phyloP scores from a whole-genome alignment of 2,329 filamentous ascomycete genomes.

The Penicillium polonicum region DNA sequence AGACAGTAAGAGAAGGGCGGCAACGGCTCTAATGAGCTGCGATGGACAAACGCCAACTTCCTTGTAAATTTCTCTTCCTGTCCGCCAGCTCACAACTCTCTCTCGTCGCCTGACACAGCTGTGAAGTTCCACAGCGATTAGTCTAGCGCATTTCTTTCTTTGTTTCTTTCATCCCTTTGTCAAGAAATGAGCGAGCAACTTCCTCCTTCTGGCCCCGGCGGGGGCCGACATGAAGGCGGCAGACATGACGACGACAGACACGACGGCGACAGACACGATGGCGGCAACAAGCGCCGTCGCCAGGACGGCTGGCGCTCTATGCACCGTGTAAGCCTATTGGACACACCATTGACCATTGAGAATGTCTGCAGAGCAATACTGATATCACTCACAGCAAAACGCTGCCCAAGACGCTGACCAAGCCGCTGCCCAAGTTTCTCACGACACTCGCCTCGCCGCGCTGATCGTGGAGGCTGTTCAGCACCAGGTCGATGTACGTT shows the following conservation, averaged over 20 bases:
- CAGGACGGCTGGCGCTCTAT: neutral
- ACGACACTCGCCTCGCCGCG: neutral
- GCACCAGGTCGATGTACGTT: neutral
- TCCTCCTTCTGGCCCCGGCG: neutral
- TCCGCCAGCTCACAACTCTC: neutral
- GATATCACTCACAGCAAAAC: neutral
- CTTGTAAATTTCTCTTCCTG: neutral
- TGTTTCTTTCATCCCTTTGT: neutral
- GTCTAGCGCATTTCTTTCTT: neutral
- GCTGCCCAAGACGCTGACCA: no score
- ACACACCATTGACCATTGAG: neutral
- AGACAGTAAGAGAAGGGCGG: neutral
- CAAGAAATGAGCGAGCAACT: neutral
- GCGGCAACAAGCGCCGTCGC: no score
- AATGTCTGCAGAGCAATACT: neutral
- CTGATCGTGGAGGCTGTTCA: neutral
- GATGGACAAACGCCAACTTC: neutral
- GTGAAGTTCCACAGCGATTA: neutral
- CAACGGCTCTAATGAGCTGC: neutral
- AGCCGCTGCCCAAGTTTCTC: neutral
- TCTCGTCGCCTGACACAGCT: neutral
- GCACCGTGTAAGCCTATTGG: neutral
- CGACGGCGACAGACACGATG: no score
- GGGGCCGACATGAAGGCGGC: neutral
- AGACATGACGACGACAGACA: neutral